These are phyloP conservation scores for Lyophyllum semitale DNA, from an alignment of 768 basidiomycete species.

Conservation along the genomic window DNA sequence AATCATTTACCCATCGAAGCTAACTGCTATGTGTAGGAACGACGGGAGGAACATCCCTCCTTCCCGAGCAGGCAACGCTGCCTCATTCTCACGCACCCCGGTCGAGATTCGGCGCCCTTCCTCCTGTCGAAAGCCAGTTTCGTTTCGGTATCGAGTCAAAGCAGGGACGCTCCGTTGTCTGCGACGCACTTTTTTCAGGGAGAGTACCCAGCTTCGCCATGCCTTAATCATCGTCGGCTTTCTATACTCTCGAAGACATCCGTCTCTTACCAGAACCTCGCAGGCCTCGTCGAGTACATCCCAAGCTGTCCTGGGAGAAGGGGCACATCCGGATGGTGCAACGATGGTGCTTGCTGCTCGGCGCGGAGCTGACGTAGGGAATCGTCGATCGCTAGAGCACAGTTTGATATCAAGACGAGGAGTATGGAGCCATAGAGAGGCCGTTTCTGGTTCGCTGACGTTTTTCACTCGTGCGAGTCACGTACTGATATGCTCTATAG, in stretches of 20 bases:
- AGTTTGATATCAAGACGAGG: too few relatives aligned
- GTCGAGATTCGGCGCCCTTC: not conserved
- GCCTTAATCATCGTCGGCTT: slow-evolving; percentile 83
- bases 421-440: too few relatives aligned
- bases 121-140: not conserved
- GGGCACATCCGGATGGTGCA: slow-evolving; percentile 70
- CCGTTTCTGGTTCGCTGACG: too few relatives aligned
- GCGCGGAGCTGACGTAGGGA: slow-evolving; percentile 76
- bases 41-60: not conserved
- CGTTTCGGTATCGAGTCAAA: not conserved
- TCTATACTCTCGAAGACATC: slow-evolving; percentile 74
- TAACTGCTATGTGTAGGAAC: not conserved
- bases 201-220: slow-evolving; percentile 52
- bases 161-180: not conserved
- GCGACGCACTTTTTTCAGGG: not conserved
- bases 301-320: slow-evolving; percentile 73
- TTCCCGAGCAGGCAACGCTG: not conserved
- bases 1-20: too few relatives aligned
- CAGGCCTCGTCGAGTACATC: slow-evolving; percentile 55
- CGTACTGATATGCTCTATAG: too few relatives aligned
- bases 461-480: too few relatives aligned
- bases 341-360: slow-evolving; percentile 72
- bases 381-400: too few relatives aligned
- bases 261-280: slow-evolving; percentile 46
- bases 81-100: not conserved